These are phyloP conservation scores for Nitzschia sp. DNA, from an alignment of 108 stramenopile genomes.

Conservation along the genomic window DNA sequence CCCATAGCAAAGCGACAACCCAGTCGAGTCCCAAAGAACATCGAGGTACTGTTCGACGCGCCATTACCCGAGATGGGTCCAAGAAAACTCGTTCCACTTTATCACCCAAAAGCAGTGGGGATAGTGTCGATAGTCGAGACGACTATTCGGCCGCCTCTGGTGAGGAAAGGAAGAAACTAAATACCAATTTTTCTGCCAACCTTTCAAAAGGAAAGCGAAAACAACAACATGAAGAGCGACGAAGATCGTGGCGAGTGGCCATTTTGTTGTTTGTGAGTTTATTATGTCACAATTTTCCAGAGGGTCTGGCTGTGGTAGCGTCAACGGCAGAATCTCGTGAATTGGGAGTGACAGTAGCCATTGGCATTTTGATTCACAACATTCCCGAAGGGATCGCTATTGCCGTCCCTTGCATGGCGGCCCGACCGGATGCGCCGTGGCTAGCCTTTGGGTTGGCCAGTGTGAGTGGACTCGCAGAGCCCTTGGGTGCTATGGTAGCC, in stretches of 20 bases:
- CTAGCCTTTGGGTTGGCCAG: slow-evolving; percentile 73
- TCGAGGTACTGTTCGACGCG: slow-evolving; percentile 3
- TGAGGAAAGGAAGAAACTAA: background rate
- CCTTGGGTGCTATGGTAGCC: slow-evolving; percentile 70
- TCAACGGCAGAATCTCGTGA: slow-evolving; percentile 64
- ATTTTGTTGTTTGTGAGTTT: slow-evolving; percentile 76
- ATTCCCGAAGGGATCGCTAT: slow-evolving; percentile 88
- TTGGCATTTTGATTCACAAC: slow-evolving; percentile 86
- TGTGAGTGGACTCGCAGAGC: slow-evolving; percentile 76
- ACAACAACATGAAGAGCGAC: slow-evolving; percentile 3
- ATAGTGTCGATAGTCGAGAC: slow-evolving; percentile 7
- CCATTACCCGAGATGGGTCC: background rate
- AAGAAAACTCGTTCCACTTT: background rate
- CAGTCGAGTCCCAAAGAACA: slow-evolving; percentile 9
- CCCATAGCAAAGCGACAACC: slow-evolving; percentile 11
- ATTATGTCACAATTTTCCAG: slow-evolving; percentile 81
- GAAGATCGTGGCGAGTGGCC: slow-evolving; percentile 77
- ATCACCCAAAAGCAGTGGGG: background rate
- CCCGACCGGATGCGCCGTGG: slow-evolving; percentile 76
- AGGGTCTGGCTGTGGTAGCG: slow-evolving; percentile 79
- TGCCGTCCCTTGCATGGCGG: slow-evolving; percentile 79
- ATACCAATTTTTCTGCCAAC: background rate
- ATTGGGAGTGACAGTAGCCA: slow-evolving; percentile 72
- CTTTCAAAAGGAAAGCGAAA: background rate
- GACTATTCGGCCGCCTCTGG: background rate